phyloP scores from a whole-genome alignment of 1,284 basidiomycete species.

The Takashimella koratensis region DNA sequence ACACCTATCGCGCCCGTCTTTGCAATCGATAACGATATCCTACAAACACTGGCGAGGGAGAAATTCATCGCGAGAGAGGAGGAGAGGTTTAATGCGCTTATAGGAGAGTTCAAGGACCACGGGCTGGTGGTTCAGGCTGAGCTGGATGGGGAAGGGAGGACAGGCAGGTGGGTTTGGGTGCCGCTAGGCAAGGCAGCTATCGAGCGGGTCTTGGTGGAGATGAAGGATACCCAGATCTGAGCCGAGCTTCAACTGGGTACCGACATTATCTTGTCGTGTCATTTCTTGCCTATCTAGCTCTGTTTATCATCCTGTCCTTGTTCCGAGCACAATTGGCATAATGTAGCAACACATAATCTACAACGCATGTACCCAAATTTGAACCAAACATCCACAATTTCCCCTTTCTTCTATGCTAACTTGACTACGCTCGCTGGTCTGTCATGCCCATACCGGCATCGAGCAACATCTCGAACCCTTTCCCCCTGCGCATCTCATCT shows the following conservation, averaged over 20 bases:
- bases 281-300: background rate
- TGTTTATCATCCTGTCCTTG: background rate
- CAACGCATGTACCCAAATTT: background rate
- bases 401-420: too few relatives aligned
- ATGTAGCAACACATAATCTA: background rate
- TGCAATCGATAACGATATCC: slow-evolving; percentile 43
- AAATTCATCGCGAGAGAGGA: slow-evolving; percentile 84
- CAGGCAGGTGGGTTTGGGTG: slow-evolving; percentile 65
- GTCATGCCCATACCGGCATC: background rate
- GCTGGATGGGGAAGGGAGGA: slow-evolving; percentile 41
- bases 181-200: slow-evolving; percentile 66
- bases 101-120: slow-evolving; percentile 88
- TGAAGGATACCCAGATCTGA: slow-evolving; percentile 28
- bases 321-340: background rate
- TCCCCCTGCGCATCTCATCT: background rate
- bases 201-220: slow-evolving; percentile 40
- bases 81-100: slow-evolving; percentile 69
- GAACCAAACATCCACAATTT: too few relatives aligned
- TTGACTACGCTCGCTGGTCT: too few relatives aligned
- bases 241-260: background rate
- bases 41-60: slow-evolving; percentile 51
- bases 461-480: background rate
- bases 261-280: background rate
- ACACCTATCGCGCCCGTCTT: slow-evolving; percentile 34
- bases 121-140: slow-evolving; percentile 62